Conservation (phyloP, 23 red algal species). For the Agarophyton chilense region DNA sequence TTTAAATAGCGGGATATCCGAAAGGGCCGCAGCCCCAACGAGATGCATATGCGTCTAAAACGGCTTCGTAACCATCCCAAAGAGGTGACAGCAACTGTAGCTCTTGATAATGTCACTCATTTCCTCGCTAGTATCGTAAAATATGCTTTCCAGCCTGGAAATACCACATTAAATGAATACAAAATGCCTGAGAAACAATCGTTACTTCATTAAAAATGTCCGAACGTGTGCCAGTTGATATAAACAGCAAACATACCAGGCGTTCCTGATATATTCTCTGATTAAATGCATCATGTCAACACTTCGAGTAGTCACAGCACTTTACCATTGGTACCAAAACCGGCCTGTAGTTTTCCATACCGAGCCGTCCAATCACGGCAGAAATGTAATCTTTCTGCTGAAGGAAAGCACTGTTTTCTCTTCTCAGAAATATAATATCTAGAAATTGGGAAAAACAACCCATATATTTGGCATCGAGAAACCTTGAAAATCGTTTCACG, state of each 20-base stretch:
- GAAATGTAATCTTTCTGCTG: background rate
- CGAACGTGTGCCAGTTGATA: background rate
- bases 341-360: slow-evolving; percentile 16
- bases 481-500: background rate
- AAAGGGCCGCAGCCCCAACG: no score
- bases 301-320: background rate
- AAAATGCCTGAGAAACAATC: background rate
- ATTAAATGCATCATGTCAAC: background rate
- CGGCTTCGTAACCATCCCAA: no score
- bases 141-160: no score
- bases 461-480: slow-evolving; percentile 17
- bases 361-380: slow-evolving; percentile 22
- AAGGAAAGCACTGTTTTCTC: background rate
- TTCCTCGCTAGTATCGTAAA: no score
- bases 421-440: background rate
- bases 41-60: no score
- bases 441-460: slow-evolving; percentile 9
- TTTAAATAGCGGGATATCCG: no score
- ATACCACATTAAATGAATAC: background rate
- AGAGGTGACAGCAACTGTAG: no score
- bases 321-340: slow-evolving; percentile 37
- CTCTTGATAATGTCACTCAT: no score
- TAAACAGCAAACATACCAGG: background rate
- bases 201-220: background rate
- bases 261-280: slow-evolving; percentile 16